phyloP scores from a whole-genome alignment of 2,329 filamentous ascomycete genomes.

The Dothideomycetidae sp. region DNA sequence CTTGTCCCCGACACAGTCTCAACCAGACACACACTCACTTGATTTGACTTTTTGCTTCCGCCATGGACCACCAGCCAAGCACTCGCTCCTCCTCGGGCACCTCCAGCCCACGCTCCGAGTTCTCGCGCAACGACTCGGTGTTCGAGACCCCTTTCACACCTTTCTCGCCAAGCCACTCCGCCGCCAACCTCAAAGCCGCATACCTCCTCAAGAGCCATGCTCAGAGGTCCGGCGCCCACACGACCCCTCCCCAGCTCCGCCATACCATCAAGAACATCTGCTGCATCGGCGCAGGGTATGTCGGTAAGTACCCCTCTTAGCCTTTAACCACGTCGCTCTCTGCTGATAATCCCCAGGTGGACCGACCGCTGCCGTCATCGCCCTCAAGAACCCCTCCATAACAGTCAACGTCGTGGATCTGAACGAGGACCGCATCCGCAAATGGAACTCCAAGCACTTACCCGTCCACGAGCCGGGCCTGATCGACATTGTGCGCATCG shows the following conservation, averaged over 20 bases:
- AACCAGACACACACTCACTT: too few species aligned
- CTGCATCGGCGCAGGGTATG: constrained; percentile 62
- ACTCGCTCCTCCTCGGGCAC: background rate
- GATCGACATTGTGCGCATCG: constrained; percentile 48
- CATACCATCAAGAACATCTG: constrained; percentile 45
- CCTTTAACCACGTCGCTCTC: background rate
- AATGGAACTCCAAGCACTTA: constrained; percentile 36
- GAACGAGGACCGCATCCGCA: constrained; percentile 38
- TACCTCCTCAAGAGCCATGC: too few species aligned
- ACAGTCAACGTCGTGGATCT: constrained; percentile 62
- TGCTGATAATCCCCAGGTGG: constrained; percentile 39
- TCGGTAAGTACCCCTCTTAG: constrained; percentile 37
- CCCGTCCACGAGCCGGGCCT: constrained; percentile 64
- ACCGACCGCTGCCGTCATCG: constrained; percentile 61
- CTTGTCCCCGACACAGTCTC: too few species aligned
- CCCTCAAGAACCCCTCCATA: constrained; percentile 56
- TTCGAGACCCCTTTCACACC: background rate
- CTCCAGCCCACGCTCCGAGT: background rate
- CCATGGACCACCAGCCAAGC: too few species aligned
- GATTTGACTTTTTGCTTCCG: too few species aligned
- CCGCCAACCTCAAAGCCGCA: too few species aligned
- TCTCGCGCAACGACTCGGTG: background rate
- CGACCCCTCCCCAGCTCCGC: too few species aligned
- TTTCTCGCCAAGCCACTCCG: background rate
- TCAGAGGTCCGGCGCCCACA: too few species aligned